Evolutionary conservation across 495 filamentous ascomycete species (phyloP), one percentile per base, ranked within the genome.

Genomic region (Penicillium robsamsonii): DNA sequence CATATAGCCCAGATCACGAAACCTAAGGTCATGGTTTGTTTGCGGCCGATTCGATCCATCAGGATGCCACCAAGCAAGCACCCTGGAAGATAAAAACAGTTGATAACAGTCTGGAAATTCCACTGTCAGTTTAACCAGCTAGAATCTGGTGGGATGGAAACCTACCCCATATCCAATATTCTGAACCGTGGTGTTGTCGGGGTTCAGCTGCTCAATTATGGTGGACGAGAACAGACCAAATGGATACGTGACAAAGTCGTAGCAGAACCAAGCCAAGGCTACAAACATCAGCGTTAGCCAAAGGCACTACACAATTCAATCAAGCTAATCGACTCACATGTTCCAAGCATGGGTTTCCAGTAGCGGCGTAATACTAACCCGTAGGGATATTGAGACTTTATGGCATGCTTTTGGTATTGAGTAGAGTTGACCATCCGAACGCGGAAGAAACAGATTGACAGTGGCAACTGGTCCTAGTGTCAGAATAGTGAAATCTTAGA

Each of bases 61-160:
- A 81, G 60, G 7, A 70, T 61, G 10, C 71, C 79, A 31, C 79
- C 79, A n/a, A 79, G 27, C 12, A 82, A 59, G 27, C 69, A 70
- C 0, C 77, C 79, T 0, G 77, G 78, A 5, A 80, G 69, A 50
- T 75, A 72, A 62, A 82, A 80, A 56, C 69, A 76, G 51, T 81
- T 79, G 50, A 80, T 70, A 0, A 79, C 70, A 1, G 75, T 73
- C 68, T 70, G 20, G 38, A 13, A 35, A 49, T 18, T 4, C 5
- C 10, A 0, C 3, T 33, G 11, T 58, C 37, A 58, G 51, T n/a
- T 48, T n/a, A 33, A 24, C n/a, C 5, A 27, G 11, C 42, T 22
- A 13, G 0, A 15, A 45, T 10, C 13, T 27, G 10, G 30, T 18
- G 30, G 7, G 18, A 38, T 8, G 1, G 6, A 1, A 9, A 62